Conservation (phyloP, 2,329 filamentous ascomycete species). For the Sporothrix inflata region DNA sequence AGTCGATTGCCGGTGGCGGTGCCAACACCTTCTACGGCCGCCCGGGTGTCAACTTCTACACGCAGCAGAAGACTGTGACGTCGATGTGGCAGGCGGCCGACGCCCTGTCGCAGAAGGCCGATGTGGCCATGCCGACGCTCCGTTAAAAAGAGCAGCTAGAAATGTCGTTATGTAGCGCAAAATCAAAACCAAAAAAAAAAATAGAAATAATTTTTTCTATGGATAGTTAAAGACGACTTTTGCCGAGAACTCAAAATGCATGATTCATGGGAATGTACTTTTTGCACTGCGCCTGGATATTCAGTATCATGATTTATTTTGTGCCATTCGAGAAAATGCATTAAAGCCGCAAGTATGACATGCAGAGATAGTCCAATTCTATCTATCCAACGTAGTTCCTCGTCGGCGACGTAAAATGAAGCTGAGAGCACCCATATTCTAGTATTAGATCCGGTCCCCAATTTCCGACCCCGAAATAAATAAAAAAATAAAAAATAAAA, state of each 20-base stretch:
- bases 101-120: constrained; percentile 80
- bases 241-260: background rate
- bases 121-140: constrained; percentile 77
- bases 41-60: constrained; percentile 92
- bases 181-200: background rate
- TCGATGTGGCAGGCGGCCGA: constrained; percentile 86
- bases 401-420: background rate
- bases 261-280: background rate
- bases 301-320: no score
- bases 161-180: background rate
- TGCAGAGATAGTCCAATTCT: background rate
- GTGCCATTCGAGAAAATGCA: no score
- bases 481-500: background rate
- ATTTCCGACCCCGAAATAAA: background rate
- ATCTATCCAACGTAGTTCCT: background rate
- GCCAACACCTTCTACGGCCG: constrained; percentile 95
- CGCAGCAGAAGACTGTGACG: constrained; percentile 96
- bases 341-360: background rate
- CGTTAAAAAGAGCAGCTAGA: constrained; percentile 26
- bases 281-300: no score
- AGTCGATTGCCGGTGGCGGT: constrained; percentile 86
- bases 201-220: background rate
- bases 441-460: background rate
- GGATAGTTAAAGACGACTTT: background rate
- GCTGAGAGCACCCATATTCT: background rate